These are phyloP conservation scores for Thymus quinquecostatus DNA, from an alignment of 257 asterid genomes.

Conservation along the genomic window DNA sequence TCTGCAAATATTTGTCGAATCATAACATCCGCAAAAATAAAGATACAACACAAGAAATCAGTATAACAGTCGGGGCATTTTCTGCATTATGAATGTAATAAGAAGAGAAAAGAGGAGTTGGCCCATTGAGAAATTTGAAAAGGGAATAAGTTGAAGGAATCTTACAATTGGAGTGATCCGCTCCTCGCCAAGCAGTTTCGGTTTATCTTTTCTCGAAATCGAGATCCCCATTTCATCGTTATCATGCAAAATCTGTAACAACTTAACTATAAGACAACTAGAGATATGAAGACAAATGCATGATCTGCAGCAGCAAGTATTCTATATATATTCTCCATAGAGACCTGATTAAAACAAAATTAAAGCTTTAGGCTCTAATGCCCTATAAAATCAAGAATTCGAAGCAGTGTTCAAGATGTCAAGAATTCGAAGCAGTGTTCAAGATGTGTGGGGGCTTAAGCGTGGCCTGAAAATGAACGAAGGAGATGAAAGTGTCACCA, in stretches of 20 bases:
- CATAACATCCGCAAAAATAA: constrained; percentile 12
- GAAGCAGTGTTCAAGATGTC: background rate
- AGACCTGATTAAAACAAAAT: too few species aligned
- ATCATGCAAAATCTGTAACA: constrained; percentile 48
- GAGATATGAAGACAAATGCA: background rate
- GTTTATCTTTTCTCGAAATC: constrained; percentile 47
- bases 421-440: constrained; percentile 11
- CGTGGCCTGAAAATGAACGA: background rate
- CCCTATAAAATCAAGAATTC: background rate
- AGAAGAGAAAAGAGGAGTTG: too few species aligned
- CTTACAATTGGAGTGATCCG: constrained; percentile 39
- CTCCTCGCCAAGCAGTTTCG: constrained; percentile 38
- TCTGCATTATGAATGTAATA: background rate
- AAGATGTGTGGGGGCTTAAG: constrained; percentile 1
- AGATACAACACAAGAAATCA: background rate
- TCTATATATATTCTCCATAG: background rate
- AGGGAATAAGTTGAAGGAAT: background rate
- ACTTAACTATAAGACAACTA: background rate
- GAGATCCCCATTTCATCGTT: constrained; percentile 47
- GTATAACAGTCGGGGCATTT: background rate
- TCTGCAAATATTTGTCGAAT: constrained; percentile 36
- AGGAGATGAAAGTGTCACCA: constrained; percentile 33
- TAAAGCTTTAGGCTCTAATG: background rate
- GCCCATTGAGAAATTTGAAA: constrained; percentile 1
- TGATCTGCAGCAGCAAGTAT: constrained; percentile 8